These are phyloP conservation scores for Lagenaria siceraria DNA, from an alignment of 306 rosid species.

Conservation along the genomic window DNA sequence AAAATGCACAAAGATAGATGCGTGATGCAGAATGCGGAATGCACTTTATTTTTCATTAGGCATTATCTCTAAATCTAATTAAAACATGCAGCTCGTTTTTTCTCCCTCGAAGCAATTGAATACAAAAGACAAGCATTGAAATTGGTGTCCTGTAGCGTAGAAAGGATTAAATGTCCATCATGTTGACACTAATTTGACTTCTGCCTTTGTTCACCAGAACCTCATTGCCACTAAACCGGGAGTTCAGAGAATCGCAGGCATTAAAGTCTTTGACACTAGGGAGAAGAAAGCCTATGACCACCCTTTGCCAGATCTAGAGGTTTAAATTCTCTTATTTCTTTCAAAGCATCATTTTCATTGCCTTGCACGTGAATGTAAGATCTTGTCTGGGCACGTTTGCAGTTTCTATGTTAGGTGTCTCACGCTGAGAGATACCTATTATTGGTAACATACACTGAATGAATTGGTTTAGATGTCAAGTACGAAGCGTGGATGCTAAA, in stretches of 20 bases:
- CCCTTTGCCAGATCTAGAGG: constrained; percentile 88
- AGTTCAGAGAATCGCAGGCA: constrained; percentile 80
- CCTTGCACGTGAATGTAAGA: not conserved
- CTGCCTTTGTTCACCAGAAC: constrained; percentile 41
- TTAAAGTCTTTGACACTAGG: constrained; percentile 54
- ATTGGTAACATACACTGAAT: not conserved
- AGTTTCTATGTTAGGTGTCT: not conserved
- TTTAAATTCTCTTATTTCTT: constrained; percentile 13
- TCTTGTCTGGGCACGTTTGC: not conserved
- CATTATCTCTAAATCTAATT: too few relatives aligned
- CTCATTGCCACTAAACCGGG: constrained; percentile 89
- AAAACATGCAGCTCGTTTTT: not conserved
- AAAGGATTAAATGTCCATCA: not conserved
- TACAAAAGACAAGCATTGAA: not conserved
- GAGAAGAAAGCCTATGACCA: constrained; percentile 69
- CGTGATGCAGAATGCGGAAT: too few relatives aligned
- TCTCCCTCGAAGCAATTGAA: not conserved
- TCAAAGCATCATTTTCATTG: not conserved
- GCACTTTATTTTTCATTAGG: too few relatives aligned
- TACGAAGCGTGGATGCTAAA: not conserved
- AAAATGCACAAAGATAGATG: too few relatives aligned
- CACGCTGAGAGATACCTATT: not conserved
- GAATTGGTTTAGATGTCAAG: not conserved
- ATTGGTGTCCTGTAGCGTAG: not conserved
- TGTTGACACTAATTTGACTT: not conserved